Evolutionary conservation across 805 yeast species (phyloP).

Genomic region (Monosporozyma unispora): DNA sequence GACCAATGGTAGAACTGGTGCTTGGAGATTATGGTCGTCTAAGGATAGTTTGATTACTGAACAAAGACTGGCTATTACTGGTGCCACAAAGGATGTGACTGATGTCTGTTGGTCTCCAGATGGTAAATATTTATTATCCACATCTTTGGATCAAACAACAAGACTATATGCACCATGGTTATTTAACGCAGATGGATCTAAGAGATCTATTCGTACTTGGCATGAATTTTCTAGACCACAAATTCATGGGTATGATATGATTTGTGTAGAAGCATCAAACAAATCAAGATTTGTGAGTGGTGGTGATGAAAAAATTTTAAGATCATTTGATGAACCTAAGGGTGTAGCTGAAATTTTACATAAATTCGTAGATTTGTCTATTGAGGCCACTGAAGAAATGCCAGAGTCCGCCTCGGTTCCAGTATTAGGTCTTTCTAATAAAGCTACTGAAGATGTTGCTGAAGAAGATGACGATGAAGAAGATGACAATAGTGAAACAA

Average conservation of each 20-base stretch:
- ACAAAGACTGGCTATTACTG: slow-evolving; percentile 56
- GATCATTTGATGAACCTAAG: slow-evolving; percentile 83
- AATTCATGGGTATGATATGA: slow-evolving; percentile 96
- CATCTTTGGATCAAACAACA: slow-evolving; percentile 91
- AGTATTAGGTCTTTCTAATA: slow-evolving; percentile 86
- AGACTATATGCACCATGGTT: slow-evolving; percentile 66
- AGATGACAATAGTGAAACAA: slow-evolving; percentile 26
- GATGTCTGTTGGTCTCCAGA: slow-evolving; percentile 67
- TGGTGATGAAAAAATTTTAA: slow-evolving; percentile 87
- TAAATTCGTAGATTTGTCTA: slow-evolving; percentile 40
- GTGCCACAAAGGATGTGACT: slow-evolving; percentile 65
- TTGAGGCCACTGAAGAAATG: slow-evolving; percentile 31
- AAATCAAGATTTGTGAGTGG: slow-evolving; percentile 72
- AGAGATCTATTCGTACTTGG: slow-evolving; percentile 43
- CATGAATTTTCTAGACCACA: slow-evolving; percentile 95
- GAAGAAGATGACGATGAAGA: slow-evolving; percentile 35
- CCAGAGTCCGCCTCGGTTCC: slow-evolving; percentile 89
- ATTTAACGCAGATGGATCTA: slow-evolving; percentile 24
- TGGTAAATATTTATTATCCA: slow-evolving; percentile 61
- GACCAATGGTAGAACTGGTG: slow-evolving; percentile 87
- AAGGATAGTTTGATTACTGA: slow-evolving; percentile 33
- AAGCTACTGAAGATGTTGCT: slow-evolving; percentile 55
- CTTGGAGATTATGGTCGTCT: slow-evolving; percentile 69
- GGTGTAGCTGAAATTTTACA: slow-evolving; percentile 58
- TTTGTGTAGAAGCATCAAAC: slow-evolving; percentile 57